A percentile compares a stretch with the other conserved stretches of the same genome.
phyloP scores from a whole-genome alignment of 2,329 filamentous ascomycete species.

The Colletotrichum destructivum region DNA sequence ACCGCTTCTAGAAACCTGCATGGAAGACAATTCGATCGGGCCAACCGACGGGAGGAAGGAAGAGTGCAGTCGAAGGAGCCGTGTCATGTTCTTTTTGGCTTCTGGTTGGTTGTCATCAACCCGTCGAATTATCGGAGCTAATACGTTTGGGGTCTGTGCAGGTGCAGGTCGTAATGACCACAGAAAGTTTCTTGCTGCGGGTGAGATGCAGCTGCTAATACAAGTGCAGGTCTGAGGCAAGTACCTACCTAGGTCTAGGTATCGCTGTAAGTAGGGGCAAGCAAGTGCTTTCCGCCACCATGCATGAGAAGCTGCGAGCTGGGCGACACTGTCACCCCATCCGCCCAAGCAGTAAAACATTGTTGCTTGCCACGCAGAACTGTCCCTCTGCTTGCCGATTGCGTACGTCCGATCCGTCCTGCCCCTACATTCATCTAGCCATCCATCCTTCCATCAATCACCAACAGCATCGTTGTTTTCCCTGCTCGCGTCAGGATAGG shows the following conservation, averaged over 20 bases:
- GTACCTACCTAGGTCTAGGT: too few relatives aligned
- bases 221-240: too few relatives aligned
- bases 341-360: too few relatives aligned
- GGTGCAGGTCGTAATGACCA: not conserved
- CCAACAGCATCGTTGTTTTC: too few relatives aligned
- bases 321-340: too few relatives aligned
- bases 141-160: not conserved
- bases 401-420: too few relatives aligned
- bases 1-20: slow-evolving; percentile 34
- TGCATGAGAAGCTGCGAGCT: not conserved
- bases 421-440: too few relatives aligned
- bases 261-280: not conserved
- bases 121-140: slow-evolving; percentile 28
- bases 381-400: not conserved
- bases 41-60: slow-evolving; percentile 13
- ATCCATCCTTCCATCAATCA: too few relatives aligned
- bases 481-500: too few relatives aligned
- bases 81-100: too few relatives aligned
- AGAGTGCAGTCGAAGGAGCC: slow-evolving; percentile 21
- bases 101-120: slow-evolving; percentile 17
- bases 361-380: too few relatives aligned
- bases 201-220: not conserved
- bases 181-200: not conserved
- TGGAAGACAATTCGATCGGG: slow-evolving; percentile 28
- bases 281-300: not conserved